A percentile compares a stretch with the other conserved stretches of the same genome.
phyloP scores from a whole-genome alignment of 768 basidiomycete genomes.

The Megacollybia marginata region DNA sequence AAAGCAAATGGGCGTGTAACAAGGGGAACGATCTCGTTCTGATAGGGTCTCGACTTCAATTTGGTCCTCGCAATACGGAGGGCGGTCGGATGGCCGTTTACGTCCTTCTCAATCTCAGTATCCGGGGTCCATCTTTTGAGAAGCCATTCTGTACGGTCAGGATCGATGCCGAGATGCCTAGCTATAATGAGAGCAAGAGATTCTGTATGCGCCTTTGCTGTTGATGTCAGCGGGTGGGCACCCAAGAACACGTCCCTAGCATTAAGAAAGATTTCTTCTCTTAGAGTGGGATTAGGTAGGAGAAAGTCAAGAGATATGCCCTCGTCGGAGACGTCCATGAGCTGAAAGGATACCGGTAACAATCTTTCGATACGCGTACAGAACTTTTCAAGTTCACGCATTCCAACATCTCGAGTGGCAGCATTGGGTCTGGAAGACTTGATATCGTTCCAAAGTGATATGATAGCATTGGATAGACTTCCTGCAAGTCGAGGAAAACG shows the following conservation, averaged over 20 bases:
- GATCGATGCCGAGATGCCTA: slow-evolving; percentile 55
- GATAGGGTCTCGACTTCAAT: slow-evolving; percentile 38
- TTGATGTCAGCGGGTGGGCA: slow-evolving; percentile 44
- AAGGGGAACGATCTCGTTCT: slow-evolving; percentile 24
- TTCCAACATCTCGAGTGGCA: slow-evolving; percentile 55
- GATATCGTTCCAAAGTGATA: slow-evolving; percentile 65
- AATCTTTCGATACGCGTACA: slow-evolving; percentile 64
- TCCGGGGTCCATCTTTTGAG: slow-evolving; percentile 59
- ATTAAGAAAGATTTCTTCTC: slow-evolving; percentile 86
- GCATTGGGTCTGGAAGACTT: slow-evolving; percentile 40
- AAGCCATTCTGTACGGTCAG: slow-evolving; percentile 67
- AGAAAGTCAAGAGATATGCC: slow-evolving; percentile 30
- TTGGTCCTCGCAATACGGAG: slow-evolving; percentile 59
- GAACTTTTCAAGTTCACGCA: slow-evolving; percentile 80
- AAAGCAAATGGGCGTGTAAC: slow-evolving; percentile 70
- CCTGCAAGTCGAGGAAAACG: slow-evolving; percentile 60
- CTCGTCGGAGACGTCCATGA: slow-evolving; percentile 30
- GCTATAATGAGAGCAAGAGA: slow-evolving; percentile 49
- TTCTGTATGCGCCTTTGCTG: slow-evolving; percentile 41
- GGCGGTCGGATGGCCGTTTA: slow-evolving; percentile 49
- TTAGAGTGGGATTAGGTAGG: slow-evolving; percentile 65
- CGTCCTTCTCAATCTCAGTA: slow-evolving; percentile 60
- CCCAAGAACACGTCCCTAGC: slow-evolving; percentile 92
- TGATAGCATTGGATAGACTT: slow-evolving; percentile 38
- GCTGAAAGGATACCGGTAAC: slow-evolving; percentile 40